Conservation (phyloP, 768 basidiomycete species). For the Gyrodon lividus region DNA sequence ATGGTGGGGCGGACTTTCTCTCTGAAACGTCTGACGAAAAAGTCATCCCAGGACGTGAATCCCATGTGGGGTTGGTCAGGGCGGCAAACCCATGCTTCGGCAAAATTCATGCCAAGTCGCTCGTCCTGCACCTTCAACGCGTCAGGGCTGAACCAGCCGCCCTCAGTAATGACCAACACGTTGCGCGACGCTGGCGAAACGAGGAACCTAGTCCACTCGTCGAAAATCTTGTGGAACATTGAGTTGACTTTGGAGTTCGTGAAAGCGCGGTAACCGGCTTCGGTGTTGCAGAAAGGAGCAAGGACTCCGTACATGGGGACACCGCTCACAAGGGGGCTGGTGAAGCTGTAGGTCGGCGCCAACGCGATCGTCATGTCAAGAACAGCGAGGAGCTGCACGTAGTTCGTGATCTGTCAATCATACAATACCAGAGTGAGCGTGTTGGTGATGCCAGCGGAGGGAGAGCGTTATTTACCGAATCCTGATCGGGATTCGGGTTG, state of each 20-base stretch:
- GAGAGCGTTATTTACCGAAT: conserved; percentile 4
- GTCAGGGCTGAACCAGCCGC: conserved; percentile 49
- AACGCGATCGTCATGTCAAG: conserved; percentile 15
- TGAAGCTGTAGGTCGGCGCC: conserved; percentile 16
- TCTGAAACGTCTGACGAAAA: conserved; percentile 50
- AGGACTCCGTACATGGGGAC: conserved; percentile 23
- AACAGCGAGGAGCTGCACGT: conserved; percentile 25
- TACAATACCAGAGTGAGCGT: background rate
- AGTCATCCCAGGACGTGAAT: conserved; percentile 51
- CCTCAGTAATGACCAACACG: conserved; percentile 37
- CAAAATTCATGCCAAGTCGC: conserved; percentile 30
- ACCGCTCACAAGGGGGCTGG: conserved; percentile 24
- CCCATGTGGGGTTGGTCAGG: conserved; percentile 43
- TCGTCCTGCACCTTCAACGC: conserved; percentile 22
- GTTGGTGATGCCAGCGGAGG: background rate
- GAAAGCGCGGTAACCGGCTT: conserved; percentile 24
- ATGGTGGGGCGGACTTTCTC: conserved; percentile 41
- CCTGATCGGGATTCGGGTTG: background rate
- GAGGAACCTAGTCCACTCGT: conserved; percentile 50
- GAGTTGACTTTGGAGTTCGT: conserved; percentile 44
- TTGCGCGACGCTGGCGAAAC: conserved; percentile 39
- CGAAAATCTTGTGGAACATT: conserved; percentile 46
- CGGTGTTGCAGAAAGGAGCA: conserved; percentile 23
- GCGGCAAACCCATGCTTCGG: conserved; percentile 40
- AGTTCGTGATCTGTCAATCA: conserved; percentile 3